These are phyloP conservation scores for Cerrena zonata DNA, from an alignment of 1,284 basidiomycete species.

Conservation along the genomic window DNA sequence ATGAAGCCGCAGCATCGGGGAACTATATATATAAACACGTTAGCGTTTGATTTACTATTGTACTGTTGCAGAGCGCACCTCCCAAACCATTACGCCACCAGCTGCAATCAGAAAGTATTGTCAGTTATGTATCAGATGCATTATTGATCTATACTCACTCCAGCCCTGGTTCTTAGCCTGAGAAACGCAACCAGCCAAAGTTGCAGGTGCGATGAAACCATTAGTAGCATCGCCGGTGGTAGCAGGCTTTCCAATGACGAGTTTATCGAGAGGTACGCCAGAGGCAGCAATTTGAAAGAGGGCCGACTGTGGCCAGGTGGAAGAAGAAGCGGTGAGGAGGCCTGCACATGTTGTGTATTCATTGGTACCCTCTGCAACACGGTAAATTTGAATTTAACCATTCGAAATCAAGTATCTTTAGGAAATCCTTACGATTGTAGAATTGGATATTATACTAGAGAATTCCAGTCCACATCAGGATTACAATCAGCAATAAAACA, in stretches of 20 bases:
- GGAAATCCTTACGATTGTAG: constrained; percentile 62
- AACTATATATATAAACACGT: constrained; percentile 24
- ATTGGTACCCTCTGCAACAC: constrained; percentile 41
- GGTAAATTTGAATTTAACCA: neutral
- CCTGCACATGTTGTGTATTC: constrained; percentile 55
- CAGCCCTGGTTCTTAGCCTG: constrained; percentile 53
- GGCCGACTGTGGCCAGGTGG: constrained; percentile 42
- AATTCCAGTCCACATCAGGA: neutral
- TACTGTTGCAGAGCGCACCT: constrained; percentile 17
- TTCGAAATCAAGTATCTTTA: neutral
- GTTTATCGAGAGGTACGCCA: constrained; percentile 45
- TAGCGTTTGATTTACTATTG: constrained; percentile 1
- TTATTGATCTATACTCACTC: constrained; percentile 37
- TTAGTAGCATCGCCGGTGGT: constrained; percentile 46
- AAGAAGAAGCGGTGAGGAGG: constrained; percentile 48
- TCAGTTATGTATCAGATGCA: neutral
- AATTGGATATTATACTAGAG: constrained; percentile 47
- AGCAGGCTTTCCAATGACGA: constrained; percentile 63
- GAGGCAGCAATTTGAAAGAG: constrained; percentile 60
- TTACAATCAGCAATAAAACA: neutral
- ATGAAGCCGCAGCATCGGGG: constrained; percentile 40
- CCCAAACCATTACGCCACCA: constrained; percentile 43
- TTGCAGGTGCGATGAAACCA: constrained; percentile 50
- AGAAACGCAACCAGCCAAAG: constrained; percentile 49
- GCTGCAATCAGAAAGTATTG: constrained; percentile 24